phyloP scores from a whole-genome alignment of 352 stramenopile genomes.

The Thraustochytrium sp. region DNA sequence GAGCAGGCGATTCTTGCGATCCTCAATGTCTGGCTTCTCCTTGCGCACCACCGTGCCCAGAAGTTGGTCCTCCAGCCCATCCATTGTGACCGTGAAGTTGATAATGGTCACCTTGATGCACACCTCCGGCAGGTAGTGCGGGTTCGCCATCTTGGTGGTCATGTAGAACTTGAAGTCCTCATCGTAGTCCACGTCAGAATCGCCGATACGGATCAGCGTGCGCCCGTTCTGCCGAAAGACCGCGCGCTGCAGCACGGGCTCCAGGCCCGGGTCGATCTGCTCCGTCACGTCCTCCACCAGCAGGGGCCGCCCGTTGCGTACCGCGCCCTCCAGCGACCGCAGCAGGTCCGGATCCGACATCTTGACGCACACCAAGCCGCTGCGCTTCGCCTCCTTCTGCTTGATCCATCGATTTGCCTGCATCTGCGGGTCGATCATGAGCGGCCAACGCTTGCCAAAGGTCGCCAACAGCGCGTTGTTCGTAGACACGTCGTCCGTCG shows the following conservation, averaged over 20 bases:
- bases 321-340: conserved; percentile 76
- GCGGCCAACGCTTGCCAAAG: conserved; percentile 74
- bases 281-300: conserved; percentile 86
- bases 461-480: conserved; percentile 87
- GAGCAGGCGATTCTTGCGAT: conserved; percentile 82
- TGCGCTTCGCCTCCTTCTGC: conserved; percentile 62
- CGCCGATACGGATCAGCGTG: conserved; percentile 75
- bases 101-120: conserved; percentile 93
- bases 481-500: conserved; percentile 79
- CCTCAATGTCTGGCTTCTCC: conserved; percentile 81
- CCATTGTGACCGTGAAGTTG: conserved; percentile 91
- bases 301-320: conserved; percentile 73
- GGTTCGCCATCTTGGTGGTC: conserved; percentile 85
- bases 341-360: conserved; percentile 63
- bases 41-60: conserved; percentile 79
- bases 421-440: conserved; percentile 88
- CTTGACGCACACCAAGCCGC: conserved; percentile 12
- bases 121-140: conserved; percentile 84
- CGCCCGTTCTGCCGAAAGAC: conserved; percentile 81
- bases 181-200: conserved; percentile 85
- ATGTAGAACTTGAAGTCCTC: conserved; percentile 79
- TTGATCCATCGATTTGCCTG: conserved; percentile 90
- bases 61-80: conserved; percentile 83
- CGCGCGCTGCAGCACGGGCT: conserved; percentile 82
- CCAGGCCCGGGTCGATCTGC: conserved; percentile 76